Evolutionary conservation across 345 rosid species (phyloP).

Genomic region (Lenwebbia sp.): DNA sequence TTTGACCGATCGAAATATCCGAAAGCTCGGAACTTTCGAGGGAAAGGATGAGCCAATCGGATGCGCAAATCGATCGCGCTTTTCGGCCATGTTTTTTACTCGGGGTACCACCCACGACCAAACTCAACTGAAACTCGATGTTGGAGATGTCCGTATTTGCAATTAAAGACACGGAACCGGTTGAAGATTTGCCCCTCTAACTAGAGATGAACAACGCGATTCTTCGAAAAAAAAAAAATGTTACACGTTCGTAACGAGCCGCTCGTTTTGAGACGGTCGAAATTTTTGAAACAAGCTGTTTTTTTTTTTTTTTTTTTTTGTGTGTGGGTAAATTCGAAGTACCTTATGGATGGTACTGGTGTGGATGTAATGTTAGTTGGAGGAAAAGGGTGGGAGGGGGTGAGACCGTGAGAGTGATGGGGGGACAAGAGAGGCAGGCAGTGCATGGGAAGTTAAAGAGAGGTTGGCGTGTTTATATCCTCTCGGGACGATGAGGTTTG

Average conservation of each 20-base stretch:
- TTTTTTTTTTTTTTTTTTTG: neutral
- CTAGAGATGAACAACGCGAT: accelerated
- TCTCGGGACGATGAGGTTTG: too few species aligned
- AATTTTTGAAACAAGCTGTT: neutral
- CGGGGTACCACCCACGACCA: neutral
- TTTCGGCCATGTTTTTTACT: neutral
- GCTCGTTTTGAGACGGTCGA: accelerated
- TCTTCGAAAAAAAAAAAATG: neutral
- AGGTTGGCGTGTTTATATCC: too few species aligned
- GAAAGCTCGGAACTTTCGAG: neutral
- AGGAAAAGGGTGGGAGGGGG: neutral
- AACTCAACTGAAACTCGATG: neutral
- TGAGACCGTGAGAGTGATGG: too few species aligned
- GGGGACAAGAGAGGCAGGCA: too few species aligned
- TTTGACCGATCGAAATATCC: neutral
- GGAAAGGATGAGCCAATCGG: neutral
- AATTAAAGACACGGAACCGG: neutral
- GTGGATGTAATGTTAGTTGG: neutral
- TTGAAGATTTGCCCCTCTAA: neutral
- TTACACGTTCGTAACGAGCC: neutral
- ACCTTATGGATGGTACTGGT: neutral
- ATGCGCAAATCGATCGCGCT: neutral
- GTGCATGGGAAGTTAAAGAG: too few species aligned
- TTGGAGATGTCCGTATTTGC: accelerated
- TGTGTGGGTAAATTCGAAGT: neutral